A percentile compares a stretch with the other conserved stretches of the same genome.
These are phyloP conservation scores for Carex pumila DNA, from an alignment of 176 grass and related monocot genomes.

Conservation along the genomic window DNA sequence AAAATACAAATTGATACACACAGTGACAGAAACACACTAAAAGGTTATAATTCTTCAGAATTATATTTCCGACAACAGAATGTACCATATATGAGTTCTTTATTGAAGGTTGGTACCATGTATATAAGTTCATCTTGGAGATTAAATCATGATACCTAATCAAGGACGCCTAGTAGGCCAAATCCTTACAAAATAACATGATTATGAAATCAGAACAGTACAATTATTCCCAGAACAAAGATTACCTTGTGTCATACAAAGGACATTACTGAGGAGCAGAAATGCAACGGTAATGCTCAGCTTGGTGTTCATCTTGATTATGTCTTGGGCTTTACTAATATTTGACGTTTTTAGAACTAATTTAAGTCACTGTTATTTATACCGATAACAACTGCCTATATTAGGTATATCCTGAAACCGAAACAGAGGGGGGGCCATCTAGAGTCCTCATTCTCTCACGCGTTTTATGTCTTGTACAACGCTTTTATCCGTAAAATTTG, in stretches of 20 bases:
- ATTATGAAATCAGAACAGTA: background rate
- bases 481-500: background rate
- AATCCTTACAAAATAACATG: background rate
- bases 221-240: background rate
- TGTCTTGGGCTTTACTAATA: background rate
- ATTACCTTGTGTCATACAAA: slow-evolving; percentile 8
- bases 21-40: background rate
- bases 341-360: background rate
- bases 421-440: background rate
- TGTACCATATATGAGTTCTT: background rate
- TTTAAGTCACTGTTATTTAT: background rate
- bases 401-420: background rate
- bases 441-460: background rate
- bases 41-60: background rate
- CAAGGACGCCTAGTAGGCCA: background rate
- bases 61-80: background rate
- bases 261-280: background rate
- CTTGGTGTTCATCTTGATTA: slow-evolving; percentile 2
- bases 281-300: background rate
- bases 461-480: background rate
- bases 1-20: background rate
- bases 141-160: background rate
- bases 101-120: too few species aligned
- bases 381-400: background rate
- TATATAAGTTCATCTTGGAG: too few species aligned